phyloP scores from a whole-genome alignment of 2,329 filamentous ascomycete genomes.

The Lizonia empirigonia region DNA sequence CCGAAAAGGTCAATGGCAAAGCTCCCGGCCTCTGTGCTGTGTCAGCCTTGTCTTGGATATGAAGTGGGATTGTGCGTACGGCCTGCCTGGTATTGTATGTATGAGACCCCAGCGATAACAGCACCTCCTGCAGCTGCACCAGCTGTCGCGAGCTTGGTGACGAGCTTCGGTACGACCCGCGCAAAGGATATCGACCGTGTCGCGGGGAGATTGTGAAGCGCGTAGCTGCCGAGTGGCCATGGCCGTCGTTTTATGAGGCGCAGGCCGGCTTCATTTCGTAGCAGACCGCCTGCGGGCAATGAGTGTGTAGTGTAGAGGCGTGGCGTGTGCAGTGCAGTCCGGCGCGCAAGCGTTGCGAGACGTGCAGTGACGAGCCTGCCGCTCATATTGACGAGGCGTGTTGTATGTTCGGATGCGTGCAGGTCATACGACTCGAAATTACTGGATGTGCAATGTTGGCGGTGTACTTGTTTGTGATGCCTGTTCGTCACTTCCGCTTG shows the following conservation, averaged over 20 bases:
- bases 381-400: conserved; percentile 59
- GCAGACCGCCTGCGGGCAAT: conserved; percentile 46
- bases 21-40: conserved; percentile 69
- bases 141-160: conserved; percentile 85
- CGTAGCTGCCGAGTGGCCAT: conserved; percentile 78
- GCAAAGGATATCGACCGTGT: conserved; percentile 70
- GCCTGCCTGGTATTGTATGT: conserved; percentile 93
- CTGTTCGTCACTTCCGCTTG: conserved; percentile 18
- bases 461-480: conserved; percentile 6
- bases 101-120: conserved; percentile 84
- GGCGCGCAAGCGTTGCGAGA: conserved; percentile 69
- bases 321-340: conserved; percentile 65
- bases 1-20: conserved; percentile 78
- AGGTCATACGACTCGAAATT: conserved; percentile 26
- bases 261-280: conserved; percentile 44
- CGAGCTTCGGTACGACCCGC: conserved; percentile 78
- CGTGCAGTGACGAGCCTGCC: conserved; percentile 77
- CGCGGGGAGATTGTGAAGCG: conserved; percentile 78
- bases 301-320: conserved; percentile 52
- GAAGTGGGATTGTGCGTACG: conserved; percentile 62
- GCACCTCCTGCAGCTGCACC: conserved; percentile 92
- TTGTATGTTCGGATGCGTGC: conserved; percentile 12
- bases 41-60: conserved; percentile 45
- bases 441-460: not conserved
- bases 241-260: conserved; percentile 58